Evolutionary conservation across 805 yeast genomes (phyloP).

Genomic region (Ogataea saltuana): DNA sequence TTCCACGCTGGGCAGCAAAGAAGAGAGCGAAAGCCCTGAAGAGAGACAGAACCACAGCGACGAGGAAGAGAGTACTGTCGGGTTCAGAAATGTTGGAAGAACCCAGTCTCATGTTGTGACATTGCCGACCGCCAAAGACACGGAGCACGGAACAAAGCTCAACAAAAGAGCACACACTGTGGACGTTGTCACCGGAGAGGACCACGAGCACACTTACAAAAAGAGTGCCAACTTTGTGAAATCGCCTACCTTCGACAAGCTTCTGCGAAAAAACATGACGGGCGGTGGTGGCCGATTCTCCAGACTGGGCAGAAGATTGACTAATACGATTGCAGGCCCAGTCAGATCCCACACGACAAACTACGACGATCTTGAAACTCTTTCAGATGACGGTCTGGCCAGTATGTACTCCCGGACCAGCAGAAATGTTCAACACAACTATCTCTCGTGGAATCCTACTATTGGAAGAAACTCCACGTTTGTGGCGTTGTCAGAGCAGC

Average conservation of each 20-base stretch:
- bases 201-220: constrained; percentile 11
- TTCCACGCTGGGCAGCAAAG: constrained; percentile 9
- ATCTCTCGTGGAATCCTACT: constrained; percentile 87
- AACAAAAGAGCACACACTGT: constrained; percentile 50
- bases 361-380: constrained; percentile 9
- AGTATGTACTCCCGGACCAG: constrained; percentile 26
- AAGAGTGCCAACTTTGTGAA: constrained; percentile 25
- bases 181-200: constrained; percentile 35
- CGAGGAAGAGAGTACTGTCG: constrained; percentile 10
- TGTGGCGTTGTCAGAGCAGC: constrained; percentile 75
- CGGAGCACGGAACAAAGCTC: constrained; percentile 30
- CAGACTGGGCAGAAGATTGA: constrained; percentile 30
- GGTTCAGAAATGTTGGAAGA: constrained; percentile 22
- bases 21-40: constrained; percentile 1
- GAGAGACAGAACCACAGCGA: neutral
- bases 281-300: constrained; percentile 14
- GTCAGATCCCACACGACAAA: constrained; percentile 5
- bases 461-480: constrained; percentile 93
- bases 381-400: constrained; percentile 35
- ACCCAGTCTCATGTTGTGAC: constrained; percentile 32
- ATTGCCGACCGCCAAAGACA: constrained; percentile 33
- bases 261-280: constrained; percentile 34
- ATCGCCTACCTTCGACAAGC: constrained; percentile 51
- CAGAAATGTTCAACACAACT: constrained; percentile 48
- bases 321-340: constrained; percentile 20